These are phyloP conservation scores for Hypoxylon lenormandii DNA, from an alignment of 495 filamentous ascomycete species.

Conservation along the genomic window DNA sequence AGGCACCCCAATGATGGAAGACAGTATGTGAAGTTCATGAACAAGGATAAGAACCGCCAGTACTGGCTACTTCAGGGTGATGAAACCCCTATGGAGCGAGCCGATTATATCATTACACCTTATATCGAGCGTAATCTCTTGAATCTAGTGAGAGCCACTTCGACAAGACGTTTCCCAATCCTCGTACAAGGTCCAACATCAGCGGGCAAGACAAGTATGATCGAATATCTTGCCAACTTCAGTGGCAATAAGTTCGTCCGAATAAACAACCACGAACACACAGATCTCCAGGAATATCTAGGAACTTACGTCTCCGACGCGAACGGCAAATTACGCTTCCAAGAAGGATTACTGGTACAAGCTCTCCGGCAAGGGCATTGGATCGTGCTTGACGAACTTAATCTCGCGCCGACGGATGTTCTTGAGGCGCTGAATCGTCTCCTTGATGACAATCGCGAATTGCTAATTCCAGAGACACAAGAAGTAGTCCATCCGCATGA, in stretches of 20 bases:
- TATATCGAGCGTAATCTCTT: slow-evolving; percentile 93
- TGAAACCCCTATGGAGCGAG: slow-evolving; percentile 72
- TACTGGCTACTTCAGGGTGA: slow-evolving; percentile 89
- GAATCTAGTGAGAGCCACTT: slow-evolving; percentile 91
- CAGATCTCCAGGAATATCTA: slow-evolving; percentile 96
- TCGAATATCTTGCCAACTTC: slow-evolving; percentile 93
- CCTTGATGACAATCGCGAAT: slow-evolving; percentile 96
- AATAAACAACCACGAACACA: slow-evolving; percentile 99
- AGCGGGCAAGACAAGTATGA: slow-evolving; percentile 98
- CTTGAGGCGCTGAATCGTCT: slow-evolving; percentile 94
- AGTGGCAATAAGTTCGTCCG: slow-evolving; percentile 96
- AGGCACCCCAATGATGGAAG: slow-evolving; percentile 78
- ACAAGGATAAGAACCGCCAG: slow-evolving; percentile 71
- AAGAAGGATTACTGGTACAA: slow-evolving; percentile 93
- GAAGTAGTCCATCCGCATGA: slow-evolving; percentile 89
- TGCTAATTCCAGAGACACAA: slow-evolving; percentile 96
- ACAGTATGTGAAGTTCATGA: slow-evolving; percentile 81
- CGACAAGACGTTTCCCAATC: slow-evolving; percentile 90
- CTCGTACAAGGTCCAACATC: slow-evolving; percentile 98
- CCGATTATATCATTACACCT: slow-evolving; percentile 95
- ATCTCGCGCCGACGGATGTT: slow-evolving; percentile 95
- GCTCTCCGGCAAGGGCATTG: slow-evolving; percentile 93
- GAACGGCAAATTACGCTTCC: slow-evolving; percentile 85
- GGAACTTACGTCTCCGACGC: slow-evolving; percentile 90
- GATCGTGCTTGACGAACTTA: slow-evolving; percentile 98